phyloP scores from a whole-genome alignment of 306 rosid genomes.

The Malus sieversii region DNA sequence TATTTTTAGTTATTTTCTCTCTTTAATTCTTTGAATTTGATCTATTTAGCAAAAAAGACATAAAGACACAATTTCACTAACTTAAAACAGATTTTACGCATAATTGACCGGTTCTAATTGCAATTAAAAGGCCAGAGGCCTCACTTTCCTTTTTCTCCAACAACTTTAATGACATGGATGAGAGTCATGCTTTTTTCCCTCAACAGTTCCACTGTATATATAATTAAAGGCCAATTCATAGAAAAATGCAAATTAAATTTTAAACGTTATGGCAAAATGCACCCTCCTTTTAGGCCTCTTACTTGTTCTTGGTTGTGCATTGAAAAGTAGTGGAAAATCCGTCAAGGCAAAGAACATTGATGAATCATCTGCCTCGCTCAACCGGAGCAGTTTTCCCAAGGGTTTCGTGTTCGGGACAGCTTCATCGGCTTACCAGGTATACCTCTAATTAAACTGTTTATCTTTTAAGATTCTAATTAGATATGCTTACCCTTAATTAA shows the following conservation, averaged over 20 bases:
- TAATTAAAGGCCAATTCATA: not conserved
- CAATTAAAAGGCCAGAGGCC: not conserved
- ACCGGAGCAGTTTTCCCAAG: conserved; percentile 38
- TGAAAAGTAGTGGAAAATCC: not conserved
- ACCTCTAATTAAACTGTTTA: not conserved
- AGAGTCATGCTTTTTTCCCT: not conserved
- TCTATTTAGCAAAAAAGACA: no score
- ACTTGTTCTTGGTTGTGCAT: not conserved
- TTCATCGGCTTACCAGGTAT: conserved; percentile 11
- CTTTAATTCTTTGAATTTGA: not conserved
- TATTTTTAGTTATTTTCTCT: no score
- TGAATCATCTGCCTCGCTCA: not conserved
- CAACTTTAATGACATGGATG: not conserved
- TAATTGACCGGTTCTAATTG: not conserved
- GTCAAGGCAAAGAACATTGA: not conserved
- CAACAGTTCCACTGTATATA: not conserved
- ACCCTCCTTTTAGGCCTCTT: not conserved
- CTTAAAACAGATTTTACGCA: not conserved
- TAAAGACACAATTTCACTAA: not conserved
- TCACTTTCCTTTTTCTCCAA: not conserved
- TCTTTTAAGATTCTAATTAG: not conserved
- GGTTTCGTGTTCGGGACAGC: conserved; percentile 8
- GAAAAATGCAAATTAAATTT: not conserved
- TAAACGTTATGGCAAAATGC: not conserved
- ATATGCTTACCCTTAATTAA: not conserved